Evolutionary conservation across 2,329 filamentous ascomycete genomes (phyloP).

Genomic region (Pseudonectria buxi): DNA sequence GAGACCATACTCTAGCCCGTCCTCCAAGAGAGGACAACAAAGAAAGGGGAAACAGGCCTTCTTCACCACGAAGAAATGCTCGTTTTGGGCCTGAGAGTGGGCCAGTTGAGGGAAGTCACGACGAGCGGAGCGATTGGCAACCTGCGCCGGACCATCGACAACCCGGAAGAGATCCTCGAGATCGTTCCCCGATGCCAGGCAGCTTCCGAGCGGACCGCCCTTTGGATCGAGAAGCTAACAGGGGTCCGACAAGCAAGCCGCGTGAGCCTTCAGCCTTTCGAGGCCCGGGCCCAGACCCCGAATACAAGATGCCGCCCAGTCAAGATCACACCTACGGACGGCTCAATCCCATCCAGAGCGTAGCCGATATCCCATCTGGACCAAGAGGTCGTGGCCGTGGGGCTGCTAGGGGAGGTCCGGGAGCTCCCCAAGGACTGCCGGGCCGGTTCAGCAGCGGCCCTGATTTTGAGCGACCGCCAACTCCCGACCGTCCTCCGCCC

Average conservation of each 20-base stretch:
- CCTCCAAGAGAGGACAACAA: slow-evolving; percentile 38
- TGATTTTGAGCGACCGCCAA: slow-evolving; percentile 36
- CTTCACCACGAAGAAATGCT: slow-evolving; percentile 43
- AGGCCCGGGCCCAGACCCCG: slow-evolving; percentile 38
- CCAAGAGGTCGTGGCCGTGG: slow-evolving; percentile 46
- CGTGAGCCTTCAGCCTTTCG: slow-evolving; percentile 35
- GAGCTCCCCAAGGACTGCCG: slow-evolving; percentile 30
- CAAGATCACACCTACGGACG: slow-evolving; percentile 59
- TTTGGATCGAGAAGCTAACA: slow-evolving; percentile 34
- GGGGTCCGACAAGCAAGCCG: slow-evolving; percentile 28
- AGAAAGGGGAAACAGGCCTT: slow-evolving; percentile 33
- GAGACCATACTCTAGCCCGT: slow-evolving; percentile 29
- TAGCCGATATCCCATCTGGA: slow-evolving; percentile 46
- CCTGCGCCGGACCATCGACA: slow-evolving; percentile 29
- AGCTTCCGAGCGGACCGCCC: slow-evolving; percentile 28
- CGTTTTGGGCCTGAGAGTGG: slow-evolving; percentile 24
- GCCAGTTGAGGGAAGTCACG: slow-evolving; percentile 32
- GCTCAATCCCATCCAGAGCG: slow-evolving; percentile 45
- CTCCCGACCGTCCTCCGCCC: slow-evolving; percentile 45
- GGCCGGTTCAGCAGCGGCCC: slow-evolving; percentile 33
- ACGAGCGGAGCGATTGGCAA: slow-evolving; percentile 41
- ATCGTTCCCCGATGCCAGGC: slow-evolving; percentile 24
- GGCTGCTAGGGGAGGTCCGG: slow-evolving; percentile 31
- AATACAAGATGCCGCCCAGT: slow-evolving; percentile 43
- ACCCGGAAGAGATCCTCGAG: slow-evolving; percentile 24